A percentile compares a stretch with the other conserved stretches of the same genome.
Evolutionary conservation across 1,139 yeast species (phyloP).

Genomic region (Yamadazyma friedrichii): DNA sequence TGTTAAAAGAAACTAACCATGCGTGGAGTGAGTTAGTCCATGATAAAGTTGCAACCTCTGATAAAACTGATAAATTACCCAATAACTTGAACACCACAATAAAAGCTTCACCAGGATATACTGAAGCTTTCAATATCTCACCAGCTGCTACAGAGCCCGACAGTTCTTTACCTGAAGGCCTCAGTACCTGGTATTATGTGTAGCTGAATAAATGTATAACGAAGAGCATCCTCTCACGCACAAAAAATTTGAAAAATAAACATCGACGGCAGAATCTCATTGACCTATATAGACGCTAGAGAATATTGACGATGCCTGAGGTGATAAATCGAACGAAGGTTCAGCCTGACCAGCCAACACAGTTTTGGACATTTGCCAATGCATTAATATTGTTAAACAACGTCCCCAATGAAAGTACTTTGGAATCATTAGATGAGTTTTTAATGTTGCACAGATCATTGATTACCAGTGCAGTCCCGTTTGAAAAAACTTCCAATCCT

Average conservation of each 20-base stretch:
- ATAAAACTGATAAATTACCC: conserved; percentile 43
- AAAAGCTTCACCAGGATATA: conserved; percentile 42
- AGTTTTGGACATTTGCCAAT: conserved; percentile 44
- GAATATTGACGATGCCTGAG: background rate
- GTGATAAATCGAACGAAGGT: conserved; percentile 1
- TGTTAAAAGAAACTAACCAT: conserved; percentile 65
- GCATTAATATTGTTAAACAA: conserved; percentile 35
- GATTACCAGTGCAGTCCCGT: conserved; percentile 36
- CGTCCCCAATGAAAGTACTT: conserved; percentile 31
- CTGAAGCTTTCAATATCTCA: conserved; percentile 18
- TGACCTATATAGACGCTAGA: conserved; percentile 8
- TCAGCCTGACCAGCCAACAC: conserved; percentile 30
- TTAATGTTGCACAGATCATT: conserved; percentile 33
- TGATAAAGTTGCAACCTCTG: conserved; percentile 35
- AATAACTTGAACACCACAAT: conserved; percentile 58
- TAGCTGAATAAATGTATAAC: background rate
- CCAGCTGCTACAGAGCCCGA: conserved; percentile 18
- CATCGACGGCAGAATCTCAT: conserved; percentile 3
- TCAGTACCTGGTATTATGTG: conserved; percentile 15
- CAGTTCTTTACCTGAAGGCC: conserved; percentile 25
- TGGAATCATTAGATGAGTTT: conserved; percentile 47
- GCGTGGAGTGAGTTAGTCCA: conserved; percentile 69
- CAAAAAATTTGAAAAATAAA: conserved; percentile 4
- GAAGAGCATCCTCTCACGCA: background rate
- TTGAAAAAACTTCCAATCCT: conserved; percentile 13